Evolutionary conservation across 2,329 filamentous ascomycete species (phyloP).

Genomic region (Hypoxylon sp.): DNA sequence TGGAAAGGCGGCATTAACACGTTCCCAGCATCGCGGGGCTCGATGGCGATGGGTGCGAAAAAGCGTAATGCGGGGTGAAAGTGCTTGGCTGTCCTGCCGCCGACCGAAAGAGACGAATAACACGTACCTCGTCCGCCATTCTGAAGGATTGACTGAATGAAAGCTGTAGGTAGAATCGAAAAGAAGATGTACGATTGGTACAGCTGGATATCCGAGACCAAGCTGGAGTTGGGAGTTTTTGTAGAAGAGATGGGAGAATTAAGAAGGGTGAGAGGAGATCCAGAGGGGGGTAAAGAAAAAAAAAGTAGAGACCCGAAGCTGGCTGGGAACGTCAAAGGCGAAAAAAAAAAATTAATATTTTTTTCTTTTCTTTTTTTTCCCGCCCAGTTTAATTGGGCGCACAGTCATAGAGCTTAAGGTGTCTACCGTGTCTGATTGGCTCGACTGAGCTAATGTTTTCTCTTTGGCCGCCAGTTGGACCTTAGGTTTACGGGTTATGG

Average conservation of each 20-base stretch:
- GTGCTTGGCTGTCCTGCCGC: constrained; percentile 29
- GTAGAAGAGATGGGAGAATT: constrained; percentile 24
- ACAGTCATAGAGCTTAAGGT: background rate
- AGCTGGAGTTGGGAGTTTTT: constrained; percentile 39
- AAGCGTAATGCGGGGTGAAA: constrained; percentile 41
- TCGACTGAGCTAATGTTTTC: background rate
- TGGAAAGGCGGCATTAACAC: background rate
- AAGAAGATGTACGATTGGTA: constrained; percentile 45
- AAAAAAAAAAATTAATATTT: constrained; percentile 26
- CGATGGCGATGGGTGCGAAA: constrained; percentile 30
- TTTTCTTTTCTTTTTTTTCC: constrained; percentile 36
- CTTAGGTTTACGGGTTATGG: no score
- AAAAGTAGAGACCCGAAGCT: constrained; percentile 13
- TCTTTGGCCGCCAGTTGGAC: no score
- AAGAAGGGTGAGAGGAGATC: constrained; percentile 19
- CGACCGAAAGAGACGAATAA: constrained; percentile 21
- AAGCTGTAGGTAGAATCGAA: constrained; percentile 41
- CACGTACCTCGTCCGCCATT: constrained; percentile 64
- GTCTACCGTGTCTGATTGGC: background rate
- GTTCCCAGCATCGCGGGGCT: constrained; percentile 32
- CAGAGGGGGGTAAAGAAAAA: constrained; percentile 27
- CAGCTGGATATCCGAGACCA: constrained; percentile 39
- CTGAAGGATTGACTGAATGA: constrained; percentile 54
- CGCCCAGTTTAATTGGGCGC: constrained; percentile 21
- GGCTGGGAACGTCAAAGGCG: constrained; percentile 22